These are phyloP conservation scores for Ophiostoma tasmaniense DNA, from an alignment of 2,329 filamentous ascomycete genomes.

Conservation along the genomic window DNA sequence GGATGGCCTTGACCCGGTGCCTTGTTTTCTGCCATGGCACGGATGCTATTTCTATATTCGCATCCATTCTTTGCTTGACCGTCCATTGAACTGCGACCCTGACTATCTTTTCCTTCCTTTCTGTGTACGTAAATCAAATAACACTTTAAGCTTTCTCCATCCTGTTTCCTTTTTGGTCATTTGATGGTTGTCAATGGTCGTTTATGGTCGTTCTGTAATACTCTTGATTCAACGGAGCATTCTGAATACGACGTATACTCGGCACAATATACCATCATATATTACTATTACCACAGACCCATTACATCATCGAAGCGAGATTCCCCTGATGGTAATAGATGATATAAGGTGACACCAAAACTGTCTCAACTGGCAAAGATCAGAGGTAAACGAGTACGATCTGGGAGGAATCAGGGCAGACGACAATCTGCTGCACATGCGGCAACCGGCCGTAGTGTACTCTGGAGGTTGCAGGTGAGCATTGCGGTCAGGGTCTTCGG, in stretches of 20 bases:
- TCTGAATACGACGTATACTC: not conserved
- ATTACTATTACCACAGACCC: not conserved
- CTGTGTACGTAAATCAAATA: not conserved
- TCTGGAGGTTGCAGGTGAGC: not conserved
- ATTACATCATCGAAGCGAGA: not conserved
- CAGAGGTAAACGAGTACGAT: not conserved
- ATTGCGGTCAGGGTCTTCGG: not conserved
- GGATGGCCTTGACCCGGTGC: not conserved
- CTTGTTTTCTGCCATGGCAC: not conserved
- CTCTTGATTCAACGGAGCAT: not conserved
- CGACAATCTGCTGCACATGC: not conserved
- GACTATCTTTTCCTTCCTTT: not conserved
- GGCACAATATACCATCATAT: not conserved
- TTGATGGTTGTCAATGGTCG: too few relatives aligned
- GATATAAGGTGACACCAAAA: not conserved
- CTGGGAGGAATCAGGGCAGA: too few relatives aligned
- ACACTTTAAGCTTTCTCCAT: conserved; percentile 3
- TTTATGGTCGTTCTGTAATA: not conserved
- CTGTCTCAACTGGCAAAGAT: not conserved
- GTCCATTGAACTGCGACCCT: not conserved
- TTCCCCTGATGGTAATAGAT: not conserved
- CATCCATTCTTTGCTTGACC: not conserved
- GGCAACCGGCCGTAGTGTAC: not conserved
- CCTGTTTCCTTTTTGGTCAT: not conserved
- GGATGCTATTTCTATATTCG: not conserved